phyloP scores from a whole-genome alignment of 2,329 filamentous ascomycete species.

The Dothistroma pini region DNA sequence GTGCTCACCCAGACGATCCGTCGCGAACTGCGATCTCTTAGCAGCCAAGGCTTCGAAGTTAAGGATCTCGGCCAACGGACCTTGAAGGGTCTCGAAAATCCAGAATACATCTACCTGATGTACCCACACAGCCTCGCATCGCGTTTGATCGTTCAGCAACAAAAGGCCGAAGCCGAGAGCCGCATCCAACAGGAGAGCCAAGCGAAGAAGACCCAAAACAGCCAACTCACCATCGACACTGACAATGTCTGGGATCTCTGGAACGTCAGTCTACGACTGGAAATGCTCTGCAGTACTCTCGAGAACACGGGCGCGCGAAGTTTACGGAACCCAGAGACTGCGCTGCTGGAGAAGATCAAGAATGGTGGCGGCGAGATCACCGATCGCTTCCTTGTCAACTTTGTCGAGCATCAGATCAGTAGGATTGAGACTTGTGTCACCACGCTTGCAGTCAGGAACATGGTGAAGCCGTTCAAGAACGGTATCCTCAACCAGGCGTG shows the following conservation, averaged over 20 bases:
- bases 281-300: constrained; percentile 89
- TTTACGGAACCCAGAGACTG: constrained; percentile 76
- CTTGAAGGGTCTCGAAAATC: constrained; percentile 94
- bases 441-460: constrained; percentile 73
- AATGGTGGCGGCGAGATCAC: constrained; percentile 76
- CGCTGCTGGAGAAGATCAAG: constrained; percentile 72
- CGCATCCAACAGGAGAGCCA: constrained; percentile 38
- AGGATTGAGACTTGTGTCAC: constrained; percentile 90
- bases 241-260: constrained; percentile 86
- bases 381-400: constrained; percentile 80
- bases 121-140: constrained; percentile 86
- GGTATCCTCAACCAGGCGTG: constrained; percentile 69
- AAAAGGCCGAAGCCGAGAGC: constrained; percentile 43
- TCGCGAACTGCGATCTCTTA: constrained; percentile 80
- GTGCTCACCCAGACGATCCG: constrained; percentile 71
- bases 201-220: constrained; percentile 55
- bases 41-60: constrained; percentile 90
- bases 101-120: constrained; percentile 90
- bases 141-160: constrained; percentile 68
- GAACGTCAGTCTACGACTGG: constrained; percentile 81
- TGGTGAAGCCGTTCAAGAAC: constrained; percentile 67
- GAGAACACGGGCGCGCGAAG: constrained; percentile 63
- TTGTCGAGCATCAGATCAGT: constrained; percentile 92
- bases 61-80: constrained; percentile 95
- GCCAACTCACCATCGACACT: constrained; percentile 72